These are phyloP conservation scores for Exophiala spinifera DNA, from an alignment of 2,329 filamentous ascomycete species.

Conservation along the genomic window DNA sequence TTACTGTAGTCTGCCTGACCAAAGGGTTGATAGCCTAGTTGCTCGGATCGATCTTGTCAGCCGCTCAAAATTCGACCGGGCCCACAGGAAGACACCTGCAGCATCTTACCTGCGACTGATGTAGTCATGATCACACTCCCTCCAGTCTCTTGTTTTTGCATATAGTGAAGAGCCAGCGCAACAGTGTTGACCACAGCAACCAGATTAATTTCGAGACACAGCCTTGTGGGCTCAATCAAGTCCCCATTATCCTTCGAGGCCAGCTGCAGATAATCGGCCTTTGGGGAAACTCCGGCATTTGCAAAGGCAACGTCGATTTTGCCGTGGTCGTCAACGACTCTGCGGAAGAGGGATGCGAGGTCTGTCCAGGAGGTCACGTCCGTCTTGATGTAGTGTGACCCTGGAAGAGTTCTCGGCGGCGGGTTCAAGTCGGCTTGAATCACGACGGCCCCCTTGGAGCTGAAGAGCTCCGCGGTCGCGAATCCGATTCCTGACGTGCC, in stretches of 20 bases:
- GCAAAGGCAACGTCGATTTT: slow-evolving; percentile 49
- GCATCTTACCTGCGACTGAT: no score
- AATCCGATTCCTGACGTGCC: slow-evolving; percentile 52
- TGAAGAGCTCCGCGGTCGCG: slow-evolving; percentile 45
- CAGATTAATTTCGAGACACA: slow-evolving; percentile 51
- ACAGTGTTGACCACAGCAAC: slow-evolving; percentile 51
- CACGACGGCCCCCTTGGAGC: slow-evolving; percentile 43
- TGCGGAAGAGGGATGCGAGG: slow-evolving; percentile 51
- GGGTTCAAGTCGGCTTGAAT: slow-evolving; percentile 49
- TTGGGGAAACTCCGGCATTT: slow-evolving; percentile 55
- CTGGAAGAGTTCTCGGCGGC: slow-evolving; percentile 32
- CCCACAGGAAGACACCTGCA: no score
- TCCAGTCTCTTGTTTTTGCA: slow-evolving; percentile 45
- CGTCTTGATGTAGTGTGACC: slow-evolving; percentile 43
- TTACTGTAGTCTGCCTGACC: background rate
- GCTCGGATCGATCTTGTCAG: no score
- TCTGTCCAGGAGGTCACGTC: slow-evolving; percentile 52
- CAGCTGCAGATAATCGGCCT: slow-evolving; percentile 46
- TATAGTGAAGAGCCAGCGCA: slow-evolving; percentile 49
- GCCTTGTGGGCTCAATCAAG: slow-evolving; percentile 44
- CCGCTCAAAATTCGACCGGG: no score
- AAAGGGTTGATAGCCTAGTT: background rate
- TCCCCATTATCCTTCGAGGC: slow-evolving; percentile 52
- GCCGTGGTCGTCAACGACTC: slow-evolving; percentile 42
- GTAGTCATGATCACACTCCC: slow-evolving; percentile 55